Conservation (phyloP, 352 stramenopile genomes). For the Phytophthora podocarpi region DNA sequence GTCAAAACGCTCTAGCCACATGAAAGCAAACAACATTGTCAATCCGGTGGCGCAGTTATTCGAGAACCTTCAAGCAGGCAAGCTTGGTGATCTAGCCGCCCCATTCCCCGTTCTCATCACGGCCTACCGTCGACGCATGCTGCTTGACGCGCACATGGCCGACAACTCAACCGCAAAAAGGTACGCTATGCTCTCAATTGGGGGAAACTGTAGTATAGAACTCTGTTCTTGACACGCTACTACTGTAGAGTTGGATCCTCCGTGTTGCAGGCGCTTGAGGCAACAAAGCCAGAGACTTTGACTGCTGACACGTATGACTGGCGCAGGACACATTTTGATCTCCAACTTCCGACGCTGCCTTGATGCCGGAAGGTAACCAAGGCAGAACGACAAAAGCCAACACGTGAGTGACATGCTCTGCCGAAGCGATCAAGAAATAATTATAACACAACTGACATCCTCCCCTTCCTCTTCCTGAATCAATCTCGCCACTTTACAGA, state of each 20-base stretch:
- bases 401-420: conserved; percentile 1
- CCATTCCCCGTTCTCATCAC: conserved; percentile 83
- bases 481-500: conserved; percentile 51
- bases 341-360: conserved; percentile 24
- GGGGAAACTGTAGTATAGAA: neutral
- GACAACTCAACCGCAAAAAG: conserved; percentile 57
- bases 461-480: conserved; percentile 27
- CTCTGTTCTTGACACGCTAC: neutral
- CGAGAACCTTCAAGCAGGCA: conserved; percentile 75
- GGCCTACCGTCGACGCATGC: conserved; percentile 76
- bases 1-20: neutral
- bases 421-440: conserved; percentile 30
- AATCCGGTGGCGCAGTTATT: conserved; percentile 84
- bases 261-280: conserved; percentile 72
- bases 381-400: neutral
- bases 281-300: conserved; percentile 20
- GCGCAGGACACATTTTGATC: conserved; percentile 27
- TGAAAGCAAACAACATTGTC: conserved; percentile 2
- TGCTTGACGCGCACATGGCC: conserved; percentile 86
- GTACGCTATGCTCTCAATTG: conserved; percentile 12
- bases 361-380: conserved; percentile 8
- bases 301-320: conserved; percentile 21
- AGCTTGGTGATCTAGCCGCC: conserved; percentile 74
- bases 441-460: conserved; percentile 45
- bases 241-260: conserved; percentile 27